Percentiles rank a stretch among this genome's conserved stretches.
These are phyloP conservation scores for Giardia duodenalis DNA, from an alignment of 208 protist genomes.

Conservation along the genomic window DNA sequence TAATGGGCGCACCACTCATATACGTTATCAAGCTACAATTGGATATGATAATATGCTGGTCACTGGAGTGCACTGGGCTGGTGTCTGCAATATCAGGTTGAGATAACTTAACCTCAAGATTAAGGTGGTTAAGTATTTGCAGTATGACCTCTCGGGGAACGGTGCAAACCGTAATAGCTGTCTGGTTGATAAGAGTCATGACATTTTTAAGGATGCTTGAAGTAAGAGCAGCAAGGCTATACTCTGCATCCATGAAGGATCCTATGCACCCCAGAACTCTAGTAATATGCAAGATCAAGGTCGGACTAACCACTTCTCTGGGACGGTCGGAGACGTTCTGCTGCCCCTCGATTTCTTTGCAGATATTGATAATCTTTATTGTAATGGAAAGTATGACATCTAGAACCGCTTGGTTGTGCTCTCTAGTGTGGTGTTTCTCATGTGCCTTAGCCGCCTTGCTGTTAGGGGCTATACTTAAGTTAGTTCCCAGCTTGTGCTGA, in stretches of 20 bases:
- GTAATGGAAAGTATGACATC: background rate
- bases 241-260: background rate
- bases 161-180: background rate
- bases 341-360: background rate
- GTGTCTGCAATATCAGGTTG: too few species aligned
- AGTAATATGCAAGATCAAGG: background rate
- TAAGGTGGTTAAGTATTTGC: too few species aligned
- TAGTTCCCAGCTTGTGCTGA: background rate
- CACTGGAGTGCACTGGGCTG: background rate
- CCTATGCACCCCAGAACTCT: background rate
- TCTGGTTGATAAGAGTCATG: background rate
- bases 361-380: background rate
- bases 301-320: background rate
- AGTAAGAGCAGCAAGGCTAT: background rate
- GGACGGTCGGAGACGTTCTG: too few species aligned
- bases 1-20: background rate
- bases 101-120: too few species aligned
- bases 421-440: background rate
- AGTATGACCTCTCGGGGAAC: background rate
- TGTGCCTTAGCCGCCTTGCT: background rate
- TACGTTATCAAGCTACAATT: background rate
- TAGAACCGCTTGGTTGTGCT: background rate
- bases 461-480: background rate
- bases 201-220: background rate
- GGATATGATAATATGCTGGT: background rate